Percentiles rank a stretch among this genome's conserved stretches.
These are phyloP conservation scores for Leccinum glutinopallens DNA, from an alignment of 1,284 basidiomycete species.

Conservation along the genomic window DNA sequence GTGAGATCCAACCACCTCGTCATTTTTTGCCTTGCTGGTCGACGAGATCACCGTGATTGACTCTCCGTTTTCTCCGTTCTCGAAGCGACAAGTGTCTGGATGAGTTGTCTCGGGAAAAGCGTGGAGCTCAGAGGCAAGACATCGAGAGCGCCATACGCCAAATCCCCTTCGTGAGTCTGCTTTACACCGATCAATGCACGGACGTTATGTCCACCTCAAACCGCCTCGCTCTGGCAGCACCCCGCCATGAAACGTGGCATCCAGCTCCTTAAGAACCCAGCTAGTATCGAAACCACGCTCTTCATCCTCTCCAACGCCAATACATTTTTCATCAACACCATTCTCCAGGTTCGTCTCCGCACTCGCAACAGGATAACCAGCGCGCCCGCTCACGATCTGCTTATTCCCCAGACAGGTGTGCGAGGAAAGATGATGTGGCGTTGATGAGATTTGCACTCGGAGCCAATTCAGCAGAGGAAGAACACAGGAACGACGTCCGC, in stretches of 20 bases:
- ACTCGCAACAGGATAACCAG: background rate
- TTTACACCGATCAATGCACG: background rate
- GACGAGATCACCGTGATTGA: background rate
- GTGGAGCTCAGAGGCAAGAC: constrained; percentile 70
- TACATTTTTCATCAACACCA: constrained; percentile 88
- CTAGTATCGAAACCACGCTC: constrained; percentile 71
- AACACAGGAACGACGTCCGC: constrained; percentile 19
- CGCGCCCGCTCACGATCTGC: background rate
- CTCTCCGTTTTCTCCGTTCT: background rate
- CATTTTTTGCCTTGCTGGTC: background rate
- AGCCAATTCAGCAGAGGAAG: constrained; percentile 20
- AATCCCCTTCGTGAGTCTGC: constrained; percentile 72
- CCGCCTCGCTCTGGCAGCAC: constrained; percentile 58
- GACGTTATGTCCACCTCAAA: background rate
- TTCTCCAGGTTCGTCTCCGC: constrained; percentile 64
- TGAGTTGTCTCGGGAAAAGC: constrained; percentile 59
- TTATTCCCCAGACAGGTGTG: background rate
- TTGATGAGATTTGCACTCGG: constrained; percentile 8
- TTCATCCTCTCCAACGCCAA: constrained; percentile 96
- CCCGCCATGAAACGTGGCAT: constrained; percentile 96
- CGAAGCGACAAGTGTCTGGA: constrained; percentile 72
- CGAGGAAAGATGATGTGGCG: background rate
- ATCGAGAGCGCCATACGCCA: constrained; percentile 78
- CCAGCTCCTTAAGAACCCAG: constrained; percentile 65
- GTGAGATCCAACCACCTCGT: constrained; percentile 49